A percentile compares a stretch with the other conserved stretches of the same genome.
These are phyloP conservation scores for Nephelium lappaceum DNA, from an alignment of 345 rosid species.

Conservation along the genomic window DNA sequence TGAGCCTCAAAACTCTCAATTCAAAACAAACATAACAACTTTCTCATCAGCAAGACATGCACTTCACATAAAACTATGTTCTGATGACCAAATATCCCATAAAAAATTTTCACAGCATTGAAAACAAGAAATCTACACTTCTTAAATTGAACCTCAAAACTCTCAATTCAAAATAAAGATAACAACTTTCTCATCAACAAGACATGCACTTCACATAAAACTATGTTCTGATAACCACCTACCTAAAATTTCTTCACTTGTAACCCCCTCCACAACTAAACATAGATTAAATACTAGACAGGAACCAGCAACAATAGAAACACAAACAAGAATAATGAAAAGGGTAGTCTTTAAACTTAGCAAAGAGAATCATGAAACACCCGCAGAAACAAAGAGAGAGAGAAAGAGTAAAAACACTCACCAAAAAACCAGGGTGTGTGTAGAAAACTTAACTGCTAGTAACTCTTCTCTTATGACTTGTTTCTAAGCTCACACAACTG, in stretches of 20 bases:
- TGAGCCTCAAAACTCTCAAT: neutral
- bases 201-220: neutral
- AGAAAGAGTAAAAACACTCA: slow-evolving; percentile 26
- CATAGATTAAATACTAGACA: slow-evolving; percentile 18
- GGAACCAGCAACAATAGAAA: slow-evolving; percentile 9
- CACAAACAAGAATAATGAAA: slow-evolving; percentile 10
- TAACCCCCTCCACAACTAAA: slow-evolving; percentile 5
- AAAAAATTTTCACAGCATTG: neutral
- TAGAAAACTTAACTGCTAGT: slow-evolving; percentile 26
- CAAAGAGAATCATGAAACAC: slow-evolving; percentile 32
- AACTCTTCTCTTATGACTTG: slow-evolving; percentile 38
- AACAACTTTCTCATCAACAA: neutral
- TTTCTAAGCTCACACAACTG: slow-evolving; percentile 31
- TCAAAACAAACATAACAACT: neutral
- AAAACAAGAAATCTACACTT: too few species aligned
- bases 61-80: neutral
- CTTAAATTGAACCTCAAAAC: neutral
- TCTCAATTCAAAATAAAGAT: neutral
- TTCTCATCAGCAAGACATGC: neutral
- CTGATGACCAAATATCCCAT: too few species aligned
- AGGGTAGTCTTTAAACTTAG: slow-evolving; percentile 11
- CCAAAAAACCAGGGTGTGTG: slow-evolving; percentile 19
- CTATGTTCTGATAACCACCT: neutral
- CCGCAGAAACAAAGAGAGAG: slow-evolving; percentile 11
- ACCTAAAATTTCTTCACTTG: slow-evolving; percentile 7